A percentile compares a stretch with the other conserved stretches of the same genome.
These are phyloP conservation scores for Aspergillus floridensis DNA, from an alignment of 2,329 filamentous ascomycete genomes.

Conservation along the genomic window DNA sequence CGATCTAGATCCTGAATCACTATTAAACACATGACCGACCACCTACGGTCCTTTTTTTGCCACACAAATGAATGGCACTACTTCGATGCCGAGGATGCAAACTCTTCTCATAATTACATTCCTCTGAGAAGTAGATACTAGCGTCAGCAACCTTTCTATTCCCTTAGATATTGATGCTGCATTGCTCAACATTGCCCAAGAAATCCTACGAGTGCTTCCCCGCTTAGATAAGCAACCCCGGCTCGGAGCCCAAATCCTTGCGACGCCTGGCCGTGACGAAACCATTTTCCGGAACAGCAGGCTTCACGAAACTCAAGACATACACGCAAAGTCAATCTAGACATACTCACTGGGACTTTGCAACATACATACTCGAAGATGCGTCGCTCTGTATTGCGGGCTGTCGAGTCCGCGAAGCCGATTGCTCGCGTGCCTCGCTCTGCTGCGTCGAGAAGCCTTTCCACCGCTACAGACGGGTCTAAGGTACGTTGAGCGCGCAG, in stretches of 20 bases:
- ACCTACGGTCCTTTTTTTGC: background rate
- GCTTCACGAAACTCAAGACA: conserved; percentile 11
- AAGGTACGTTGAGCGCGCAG: conserved; percentile 29
- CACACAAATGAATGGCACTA: background rate
- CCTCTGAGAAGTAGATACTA: no score
- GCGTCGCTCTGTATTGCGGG: conserved; percentile 43
- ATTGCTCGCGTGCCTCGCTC: conserved; percentile 34
- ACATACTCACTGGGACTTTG: conserved; percentile 5
- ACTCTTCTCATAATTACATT: background rate
- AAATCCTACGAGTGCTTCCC: conserved; percentile 4
- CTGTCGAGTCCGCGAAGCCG: conserved; percentile 39
- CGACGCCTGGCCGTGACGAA: conserved; percentile 10
- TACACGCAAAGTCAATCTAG: background rate
- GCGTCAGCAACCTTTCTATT: no score
- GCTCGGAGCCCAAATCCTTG: conserved; percentile 18
- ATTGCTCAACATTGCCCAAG: no score
- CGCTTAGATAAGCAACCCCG: conserved; percentile 32
- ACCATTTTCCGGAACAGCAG: conserved; percentile 13
- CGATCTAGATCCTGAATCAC: background rate
- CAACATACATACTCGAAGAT: conserved; percentile 24
- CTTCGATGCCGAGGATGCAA: background rate
- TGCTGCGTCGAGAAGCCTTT: conserved; percentile 33
- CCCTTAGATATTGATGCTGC: no score
- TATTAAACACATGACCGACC: background rate
- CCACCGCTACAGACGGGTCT: conserved; percentile 31